These are phyloP conservation scores for Spatholobus suberectus DNA, from an alignment of 306 rosid genomes.

Conservation along the genomic window DNA sequence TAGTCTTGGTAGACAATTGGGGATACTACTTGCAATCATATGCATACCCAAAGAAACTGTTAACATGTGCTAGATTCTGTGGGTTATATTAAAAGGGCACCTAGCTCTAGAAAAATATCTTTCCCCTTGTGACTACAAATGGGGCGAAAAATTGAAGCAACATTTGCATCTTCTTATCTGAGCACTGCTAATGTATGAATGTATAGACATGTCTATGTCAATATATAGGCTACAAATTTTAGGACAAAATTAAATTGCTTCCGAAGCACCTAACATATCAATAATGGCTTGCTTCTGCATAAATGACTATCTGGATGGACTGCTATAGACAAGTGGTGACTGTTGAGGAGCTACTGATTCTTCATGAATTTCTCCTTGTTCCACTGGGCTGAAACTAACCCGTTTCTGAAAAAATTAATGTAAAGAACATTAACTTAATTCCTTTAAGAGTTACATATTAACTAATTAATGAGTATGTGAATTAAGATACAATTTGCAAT, in stretches of 20 bases:
- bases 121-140: not conserved
- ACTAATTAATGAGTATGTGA: not conserved
- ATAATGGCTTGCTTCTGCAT: conserved; percentile 4
- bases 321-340: conserved; percentile 18
- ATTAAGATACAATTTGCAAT: not conserved
- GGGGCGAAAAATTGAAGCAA: not conserved
- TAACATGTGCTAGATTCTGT: not conserved
- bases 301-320: conserved; percentile 13
- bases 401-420: conserved; percentile 59
- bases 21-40: too few relatives aligned
- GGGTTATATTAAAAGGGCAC: not conserved
- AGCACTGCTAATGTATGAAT: conserved; percentile 17
- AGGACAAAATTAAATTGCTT: conserved; percentile 30
- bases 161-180: not conserved
- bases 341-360: conserved; percentile 27
- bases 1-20: too few relatives aligned
- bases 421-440: conserved; percentile 4
- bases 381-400: conserved; percentile 60
- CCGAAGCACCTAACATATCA: conserved; percentile 17
- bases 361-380: conserved; percentile 51
- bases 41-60: too few relatives aligned
- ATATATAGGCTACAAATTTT: conserved; percentile 12
- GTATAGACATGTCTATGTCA: not conserved
- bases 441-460: not conserved
- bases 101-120: not conserved